Evolutionary conservation across 2,329 filamentous ascomycete genomes (phyloP), one percentile per base, ranked within the genome.

Genomic region (Cladosporium sp.): DNA sequence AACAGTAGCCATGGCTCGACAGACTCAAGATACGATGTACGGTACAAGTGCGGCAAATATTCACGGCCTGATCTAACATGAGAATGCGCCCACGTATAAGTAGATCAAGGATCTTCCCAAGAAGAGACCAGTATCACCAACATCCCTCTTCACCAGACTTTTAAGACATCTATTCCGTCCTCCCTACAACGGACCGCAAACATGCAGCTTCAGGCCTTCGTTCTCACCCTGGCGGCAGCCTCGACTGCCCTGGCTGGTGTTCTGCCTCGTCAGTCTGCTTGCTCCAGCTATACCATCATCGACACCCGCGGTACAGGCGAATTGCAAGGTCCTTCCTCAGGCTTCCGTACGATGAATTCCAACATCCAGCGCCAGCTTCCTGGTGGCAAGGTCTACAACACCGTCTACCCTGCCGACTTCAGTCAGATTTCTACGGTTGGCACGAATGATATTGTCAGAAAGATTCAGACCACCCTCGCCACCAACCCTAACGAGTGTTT

Each of bases 331-430:
- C 59, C 58, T n/a, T 59, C 61, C 45, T 60, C 67, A 1, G 69
- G 67, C 20, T 73, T 74, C 65, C 43, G 43, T 28, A 47, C 14
- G 20, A 73, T 74, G 67, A 73, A 74, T 61, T 17, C 49, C 1
- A 66, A 67, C 49, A 64, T 72, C 47, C 63, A 55, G n/a, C 15
- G 52, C 6, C 62, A 69, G 25, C 49, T 72, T 8, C 58, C 68
- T 1, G 72, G 72, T 1, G 72, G 72, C 38, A 72, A 65, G 11
- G 66, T 67, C 22, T 73, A 74, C 63, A 66, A 70, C 64, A 73
- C 70, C 8, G 68, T 74, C 25, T 75, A 74, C 58, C 51, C 68
- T 14, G 72, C 73, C 3, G 63, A 43, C 22, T 40, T 57, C 50
- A 56, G 56, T 34, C 72, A 75, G 49, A 65, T 70, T 55, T 68